Base-by-base conservation (phyloP, 1,139 yeast genomes). In the Pichia sp. region DNA sequence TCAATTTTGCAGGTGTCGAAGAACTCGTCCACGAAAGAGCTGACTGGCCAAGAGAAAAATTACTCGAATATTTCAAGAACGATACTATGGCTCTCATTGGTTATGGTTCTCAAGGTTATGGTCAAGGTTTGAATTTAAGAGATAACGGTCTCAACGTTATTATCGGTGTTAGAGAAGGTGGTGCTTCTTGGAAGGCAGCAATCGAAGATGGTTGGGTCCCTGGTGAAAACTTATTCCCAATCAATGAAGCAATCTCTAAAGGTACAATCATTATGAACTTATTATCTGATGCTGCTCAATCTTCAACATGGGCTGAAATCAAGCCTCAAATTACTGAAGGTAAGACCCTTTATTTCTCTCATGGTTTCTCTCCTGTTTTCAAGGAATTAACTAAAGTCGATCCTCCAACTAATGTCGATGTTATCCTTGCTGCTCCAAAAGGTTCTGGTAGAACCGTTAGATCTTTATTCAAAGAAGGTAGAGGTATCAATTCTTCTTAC, bases 381-480 rank as follows among this genome's bases (percentile, higher is more conserved):
- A 86, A 88, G 75, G 89, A 86, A 59, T 80, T 91, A 72, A 91
- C 98, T 67, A 74, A 88, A 63, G 98, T 91, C 60, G 96, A 79
- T 62, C 84, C 96, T 60, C 98, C 98, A 72, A 70, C 73, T 57
- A 84, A 89, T 71, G 79, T 91, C 60, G 98, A 91, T 66, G 97
- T 89, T 59, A 91, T 91, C 72, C 78, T 91, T 64, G 98, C 91
- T 63, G 98, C 98, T 69, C 98, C 98, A 74, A 91, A 91, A 84
- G 98, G 98, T 68, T 89, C 97, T 54, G 98, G 98, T 73, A 86
- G 98, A 77, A 91, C 98, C 59, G 98, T 91, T 60, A 85, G 98
- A 78, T 82, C 97, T 53, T 77, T 91, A 64, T 91, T 91, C 91
- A 89, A 91, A 78, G 98, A 91, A 77, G 98, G 98, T 67, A 89